Base-by-base conservation (phyloP, 805 yeast genomes). In the Phaffomyces thermotolerans region DNA sequence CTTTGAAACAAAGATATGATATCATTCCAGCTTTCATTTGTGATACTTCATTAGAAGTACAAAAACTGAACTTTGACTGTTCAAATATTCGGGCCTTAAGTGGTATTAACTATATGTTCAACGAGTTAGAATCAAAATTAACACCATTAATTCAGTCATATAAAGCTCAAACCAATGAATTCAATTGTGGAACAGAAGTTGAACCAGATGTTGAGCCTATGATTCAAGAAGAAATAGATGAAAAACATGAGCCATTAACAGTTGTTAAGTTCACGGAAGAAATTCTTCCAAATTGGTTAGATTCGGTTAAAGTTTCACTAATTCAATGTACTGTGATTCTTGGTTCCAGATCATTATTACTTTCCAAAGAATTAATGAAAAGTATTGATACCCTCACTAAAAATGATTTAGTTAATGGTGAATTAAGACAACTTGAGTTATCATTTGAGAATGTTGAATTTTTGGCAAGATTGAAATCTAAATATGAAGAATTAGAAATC, bases 301-400 rank as follows among this genome's bases (percentile, higher is more conserved):
- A 51, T 6, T 40, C 37, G 3, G 36, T 46, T 3, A 50, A 43
- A 6, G 10, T 50, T 12, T 15, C 36, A 1, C 39, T 46, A 4
- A 32, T 43, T 13, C 51, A 57, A 13, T 50, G 65, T 6, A 48
- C 47, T 3, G 25, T 66, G 1, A 43, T 58, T 4, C 37, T 69
- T 12, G 75, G 75, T 4, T 63, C 72, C 8, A 61, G 77, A 33
- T 71, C 76, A 1, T 61, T 71, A 2, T 58, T 72, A 39, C 56
- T 72, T 54, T 69, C 73, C 5, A 62, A 67, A 17, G 67, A 65
- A 22, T 51, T 64, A 2, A 60, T 69, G 38, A 59, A 67, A 20
- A 43, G 49, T 4, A 40, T 62, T 2, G 60, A 59, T 8, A 44
- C 65, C 3, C 67, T 63, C 34, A 60, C 68, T 34, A 55, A 62